phyloP scores from a whole-genome alignment of 148 eudicot species.

The Mesembryanthemum crystallinum region DNA sequence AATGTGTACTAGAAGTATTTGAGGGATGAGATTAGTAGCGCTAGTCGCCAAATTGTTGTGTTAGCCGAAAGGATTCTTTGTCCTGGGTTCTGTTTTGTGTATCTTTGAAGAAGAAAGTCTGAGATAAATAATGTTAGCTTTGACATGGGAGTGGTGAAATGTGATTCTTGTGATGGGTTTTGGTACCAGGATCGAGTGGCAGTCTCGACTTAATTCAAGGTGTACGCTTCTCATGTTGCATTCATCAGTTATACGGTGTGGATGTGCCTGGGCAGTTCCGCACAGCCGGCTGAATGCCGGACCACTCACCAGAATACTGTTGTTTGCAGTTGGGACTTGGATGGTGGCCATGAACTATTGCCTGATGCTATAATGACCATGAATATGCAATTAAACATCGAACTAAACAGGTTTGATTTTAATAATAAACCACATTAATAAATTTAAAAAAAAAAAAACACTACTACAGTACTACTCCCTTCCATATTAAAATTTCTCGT shows the following conservation, averaged over 20 bases:
- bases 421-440: too few species aligned
- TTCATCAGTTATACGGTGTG: not conserved
- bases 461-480: too few species aligned
- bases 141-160: slow-evolving; percentile 3
- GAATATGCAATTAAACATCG: too few species aligned
- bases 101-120: not conserved
- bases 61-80: slow-evolving; percentile 7
- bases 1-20: slow-evolving; percentile 36
- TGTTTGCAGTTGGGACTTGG: too few species aligned
- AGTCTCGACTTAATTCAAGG: slow-evolving; percentile 1
- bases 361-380: too few species aligned
- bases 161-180: not conserved
- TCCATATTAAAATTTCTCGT: too few species aligned
- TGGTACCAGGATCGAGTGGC: not conserved
- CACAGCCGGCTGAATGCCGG: too few species aligned
- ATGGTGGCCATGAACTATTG: too few species aligned
- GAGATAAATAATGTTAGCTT: slow-evolving; percentile 8
- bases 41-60: not conserved
- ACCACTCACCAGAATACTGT: too few species aligned
- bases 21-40: not conserved
- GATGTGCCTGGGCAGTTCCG: too few species aligned
- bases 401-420: too few species aligned
- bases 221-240: not conserved
- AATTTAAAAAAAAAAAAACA: too few species aligned
- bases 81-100: not conserved